phyloP scores from a whole-genome alignment of 73 alveolate species.

The Tetrahymena thermophila region DNA sequence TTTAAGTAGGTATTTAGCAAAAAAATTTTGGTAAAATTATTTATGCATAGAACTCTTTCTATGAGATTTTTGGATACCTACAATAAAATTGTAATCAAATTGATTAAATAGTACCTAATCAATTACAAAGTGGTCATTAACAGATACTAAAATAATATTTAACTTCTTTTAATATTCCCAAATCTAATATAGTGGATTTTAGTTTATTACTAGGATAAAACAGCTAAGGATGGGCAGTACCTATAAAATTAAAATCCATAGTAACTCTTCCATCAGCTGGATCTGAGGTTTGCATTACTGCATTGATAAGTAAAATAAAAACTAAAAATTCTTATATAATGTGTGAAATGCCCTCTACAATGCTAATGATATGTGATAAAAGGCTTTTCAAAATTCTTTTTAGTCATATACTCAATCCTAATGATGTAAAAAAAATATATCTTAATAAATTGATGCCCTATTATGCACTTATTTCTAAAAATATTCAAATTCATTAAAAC shows the following conservation, averaged over 20 bases:
- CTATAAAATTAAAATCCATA: not conserved
- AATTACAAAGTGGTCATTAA: not conserved
- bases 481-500: not conserved
- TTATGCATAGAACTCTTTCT: not conserved
- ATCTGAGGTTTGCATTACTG: not conserved
- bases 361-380: not conserved
- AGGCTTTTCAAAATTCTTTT: not conserved
- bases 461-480: not conserved
- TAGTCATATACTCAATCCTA: not conserved
- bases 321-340: not conserved
- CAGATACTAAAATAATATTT: not conserved
- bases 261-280: not conserved
- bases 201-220: not conserved
- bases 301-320: not conserved
- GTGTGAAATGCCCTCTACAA: not conserved
- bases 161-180: not conserved
- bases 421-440: not conserved
- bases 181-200: not conserved
- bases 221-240: not conserved
- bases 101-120: not conserved
- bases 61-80: not conserved
- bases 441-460: not conserved
- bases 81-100: not conserved
- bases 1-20: not conserved
- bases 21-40: not conserved